Evolutionary conservation across 768 basidiomycete species (phyloP), one percentile per base, ranked within the genome.

Genomic region (Candolleomyces eurysporus): DNA sequence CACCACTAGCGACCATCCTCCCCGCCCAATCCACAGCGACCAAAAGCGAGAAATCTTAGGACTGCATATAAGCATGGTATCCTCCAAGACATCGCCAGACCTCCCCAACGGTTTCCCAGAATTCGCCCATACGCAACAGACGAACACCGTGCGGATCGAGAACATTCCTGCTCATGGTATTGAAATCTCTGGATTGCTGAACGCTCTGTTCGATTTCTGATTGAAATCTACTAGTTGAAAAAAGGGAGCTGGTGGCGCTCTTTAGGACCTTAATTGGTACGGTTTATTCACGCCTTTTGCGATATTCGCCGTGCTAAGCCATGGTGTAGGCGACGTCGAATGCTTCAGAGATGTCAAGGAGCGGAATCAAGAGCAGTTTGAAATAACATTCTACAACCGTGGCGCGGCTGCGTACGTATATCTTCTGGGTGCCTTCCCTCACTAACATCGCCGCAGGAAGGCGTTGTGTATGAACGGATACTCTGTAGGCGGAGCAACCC

Each of bases 401-500:
- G 86, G 87, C 63, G 75, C 80, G 14, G 82, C 83, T 55, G 77
- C 76, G 88, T 88, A 62, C 61, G 82, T 72, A 32, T 51, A 49
- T 52, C 13, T 26, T 36, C 10, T 9, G 16, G 5, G 1, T 54
- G 13, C 7, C 19, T n/a, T 39, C 26, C 40, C 56, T 56, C 48
- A 45, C 61, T 58, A 19, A 49, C 36, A 45, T 63, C 46, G 50
- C 36, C 31, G 10, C 58, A 90, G 89, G 60, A 88, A 89, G 72
- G 84, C 88, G 1, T 65, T 90, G 56, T 84, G 84, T 65, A 84
- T 90, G 85, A 82, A 83, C 30, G 84, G 86, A 48, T 87, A 86
- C 68, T 81, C 75, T 21, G 71, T 88, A 19, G 77, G 78, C 26
- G 86, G 85, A 36, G 73, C 75, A 36, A 76, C 80, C 32, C 73